Percentiles rank a stretch among this genome's conserved stretches.
Conservation (phyloP, 2,329 filamentous ascomycete genomes). For the Pseudogymnoascus sp. region DNA sequence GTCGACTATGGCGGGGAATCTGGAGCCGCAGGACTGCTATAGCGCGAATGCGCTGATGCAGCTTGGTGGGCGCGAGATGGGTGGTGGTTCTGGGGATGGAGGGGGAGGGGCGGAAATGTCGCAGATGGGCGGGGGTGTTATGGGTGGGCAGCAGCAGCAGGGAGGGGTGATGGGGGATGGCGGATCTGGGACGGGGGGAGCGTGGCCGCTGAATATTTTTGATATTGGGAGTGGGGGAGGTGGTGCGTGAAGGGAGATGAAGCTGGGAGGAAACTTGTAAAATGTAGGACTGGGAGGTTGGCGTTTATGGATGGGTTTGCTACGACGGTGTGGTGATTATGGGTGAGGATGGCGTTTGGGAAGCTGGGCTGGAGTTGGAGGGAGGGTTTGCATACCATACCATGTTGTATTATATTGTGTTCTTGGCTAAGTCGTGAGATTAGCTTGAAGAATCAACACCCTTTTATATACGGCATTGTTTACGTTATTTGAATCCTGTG, state of each 20-base stretch:
- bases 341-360: neutral
- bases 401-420: neutral
- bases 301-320: neutral
- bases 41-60: slow-evolving; percentile 26
- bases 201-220: slow-evolving; percentile 23
- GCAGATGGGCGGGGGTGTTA: neutral
- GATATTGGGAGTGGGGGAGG: slow-evolving; percentile 11
- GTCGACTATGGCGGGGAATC: slow-evolving; percentile 20
- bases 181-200: neutral
- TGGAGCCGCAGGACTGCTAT: slow-evolving; percentile 26
- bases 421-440: neutral
- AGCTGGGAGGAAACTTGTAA: neutral
- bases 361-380: neutral
- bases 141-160: neutral
- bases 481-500: neutral
- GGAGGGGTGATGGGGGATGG: slow-evolving; percentile 1
- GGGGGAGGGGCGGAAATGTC: slow-evolving; percentile 8
- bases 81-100: slow-evolving; percentile 9
- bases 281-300: neutral
- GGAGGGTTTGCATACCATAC: neutral
- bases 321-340: neutral
- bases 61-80: slow-evolving; percentile 20
- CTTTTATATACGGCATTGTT: neutral
- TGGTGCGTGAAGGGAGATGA: neutral
- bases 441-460: neutral